These are phyloP conservation scores for Coemansia sp. DNA, from an alignment of 192 early-diverging fungal species.

Conservation along the genomic window DNA sequence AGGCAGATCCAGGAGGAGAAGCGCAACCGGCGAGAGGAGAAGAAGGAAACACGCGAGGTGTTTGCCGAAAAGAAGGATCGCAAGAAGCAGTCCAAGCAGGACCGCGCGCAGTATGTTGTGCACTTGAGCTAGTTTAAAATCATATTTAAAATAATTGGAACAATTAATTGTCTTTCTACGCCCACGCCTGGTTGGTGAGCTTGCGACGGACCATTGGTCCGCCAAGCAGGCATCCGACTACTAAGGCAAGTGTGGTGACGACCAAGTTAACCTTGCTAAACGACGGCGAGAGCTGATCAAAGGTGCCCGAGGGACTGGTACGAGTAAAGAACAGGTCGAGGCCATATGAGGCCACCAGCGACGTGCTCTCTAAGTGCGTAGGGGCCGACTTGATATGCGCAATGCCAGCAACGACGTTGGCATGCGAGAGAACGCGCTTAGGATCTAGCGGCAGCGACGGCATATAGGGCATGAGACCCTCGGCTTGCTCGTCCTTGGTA, in stretches of 20 bases:
- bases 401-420: slow-evolving; percentile 64
- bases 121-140: slow-evolving; percentile 18
- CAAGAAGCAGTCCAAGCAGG: slow-evolving; percentile 48
- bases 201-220: slow-evolving; percentile 71
- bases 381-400: slow-evolving; percentile 68
- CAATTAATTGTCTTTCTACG: slow-evolving; percentile 24
- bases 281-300: slow-evolving; percentile 90
- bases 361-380: slow-evolving; percentile 89
- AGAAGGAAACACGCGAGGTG: slow-evolving; percentile 38
- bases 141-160: neutral
- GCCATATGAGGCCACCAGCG: slow-evolving; percentile 85
- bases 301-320: slow-evolving; percentile 80
- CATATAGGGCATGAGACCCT: slow-evolving; percentile 76
- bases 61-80: slow-evolving; percentile 48
- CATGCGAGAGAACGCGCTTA: slow-evolving; percentile 75
- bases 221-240: slow-evolving; percentile 70
- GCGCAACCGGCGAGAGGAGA: slow-evolving; percentile 44
- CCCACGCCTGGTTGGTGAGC: slow-evolving; percentile 57
- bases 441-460: slow-evolving; percentile 73
- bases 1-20: slow-evolving; percentile 79
- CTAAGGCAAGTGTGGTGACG: slow-evolving; percentile 76
- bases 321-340: slow-evolving; percentile 88
- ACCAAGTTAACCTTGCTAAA: slow-evolving; percentile 88
- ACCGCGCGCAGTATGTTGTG: slow-evolving; percentile 46
- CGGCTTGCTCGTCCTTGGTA: slow-evolving; percentile 84